Base-by-base conservation (phyloP, 176 grass and related monocot genomes). In the Otatea glauca region DNA sequence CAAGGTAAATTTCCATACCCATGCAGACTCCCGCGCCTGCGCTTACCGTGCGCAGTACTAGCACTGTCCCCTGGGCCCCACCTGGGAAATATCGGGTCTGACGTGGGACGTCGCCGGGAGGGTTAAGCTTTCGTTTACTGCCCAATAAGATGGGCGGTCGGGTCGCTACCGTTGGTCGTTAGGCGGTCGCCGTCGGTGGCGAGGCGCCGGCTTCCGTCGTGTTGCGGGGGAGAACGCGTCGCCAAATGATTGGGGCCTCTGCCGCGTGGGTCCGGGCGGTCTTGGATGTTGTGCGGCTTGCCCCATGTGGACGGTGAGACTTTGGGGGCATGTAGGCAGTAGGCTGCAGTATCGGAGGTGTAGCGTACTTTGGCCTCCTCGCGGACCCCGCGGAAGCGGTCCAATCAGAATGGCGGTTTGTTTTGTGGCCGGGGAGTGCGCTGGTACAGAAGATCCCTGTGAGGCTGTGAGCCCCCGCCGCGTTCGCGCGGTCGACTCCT, bases 1-100 rank as follows among this genome's bases (percentile, higher is more conserved):
- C 89, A 99, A 98, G 96, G 96, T 98, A 90, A 18, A 7, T 53
- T 51, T 6, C 50, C 50, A 4, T 16, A 18, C 16, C 50, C 50
- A 53, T 53, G 50, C 16, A 53, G 50, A 6, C 18, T 51, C 49
- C 16, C 15, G 15, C 5, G 5, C 16, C 16, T 5, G 50, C 5
- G 16, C 50, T 48, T 13, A 48, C 44, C 79, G 29, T 92, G 91
- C 65, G 41, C 38, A 39, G 38, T 39, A 39, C 38, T 6, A 6
- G 71, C 88, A 17, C 82, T 93, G 77, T 92, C 14, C 49, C 15
- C 49, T 17, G 15, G 4, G 49, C 49, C 49, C 49, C 49, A 51
- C 49, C 14, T 14, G 48, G 5, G 5, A 37, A 51, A 17, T 53
- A 53, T 17, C 16, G 50, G 15, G 16, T 18, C 16, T 18, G 15